Base-by-base conservation (phyloP, 164 flowering plant species). In the Macadamia tetraphylla region DNA sequence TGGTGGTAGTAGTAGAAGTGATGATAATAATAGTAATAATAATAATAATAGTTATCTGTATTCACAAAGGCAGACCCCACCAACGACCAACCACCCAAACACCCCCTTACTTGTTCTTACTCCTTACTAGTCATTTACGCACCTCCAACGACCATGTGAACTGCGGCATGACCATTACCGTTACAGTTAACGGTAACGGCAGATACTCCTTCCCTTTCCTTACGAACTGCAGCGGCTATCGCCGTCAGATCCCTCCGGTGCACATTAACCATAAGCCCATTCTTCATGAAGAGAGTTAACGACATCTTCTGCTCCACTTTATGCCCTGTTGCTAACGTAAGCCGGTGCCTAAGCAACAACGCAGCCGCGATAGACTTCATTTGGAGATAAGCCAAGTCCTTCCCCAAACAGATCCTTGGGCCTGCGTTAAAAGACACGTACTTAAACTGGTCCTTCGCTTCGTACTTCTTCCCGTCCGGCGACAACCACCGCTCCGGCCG, bases 251-350 rank as follows among this genome's bases (percentile, higher is more conserved):
- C 94, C 70, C 98, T 75, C 0, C 58, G 69, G 11, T 82, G 87
- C 59, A 94, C 79, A 58, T 86, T 65, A 2, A 91, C 95, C 70
- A 70, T 83, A 5, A 94, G 87, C 65, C 98, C 98, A 56, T 88
- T 64, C 75, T 90, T 91, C 97, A 94, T 91, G 83, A 91, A 94
- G 76, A 94, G 56, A 0, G 97, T 94, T 57, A 91, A 48, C 0
- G 98, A 91, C 95, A 91, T 91, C 79, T 91, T 91, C 73, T 90
- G 98, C 82, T 86, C 95, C 73, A 94, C 96, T 29, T 67, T 73
- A 67, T 90, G 97, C 0, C 90, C 98, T 0, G 84, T 46, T 23
- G 63, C 92, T 71, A 85, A 64, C 7, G 85, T 65, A 17, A 91
- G 86, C 46, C 84, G 83, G 85, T 94, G 96, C 44, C 91, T 83